Conservation (phyloP, 805 yeast species). For the Clavispora phyllophila region DNA sequence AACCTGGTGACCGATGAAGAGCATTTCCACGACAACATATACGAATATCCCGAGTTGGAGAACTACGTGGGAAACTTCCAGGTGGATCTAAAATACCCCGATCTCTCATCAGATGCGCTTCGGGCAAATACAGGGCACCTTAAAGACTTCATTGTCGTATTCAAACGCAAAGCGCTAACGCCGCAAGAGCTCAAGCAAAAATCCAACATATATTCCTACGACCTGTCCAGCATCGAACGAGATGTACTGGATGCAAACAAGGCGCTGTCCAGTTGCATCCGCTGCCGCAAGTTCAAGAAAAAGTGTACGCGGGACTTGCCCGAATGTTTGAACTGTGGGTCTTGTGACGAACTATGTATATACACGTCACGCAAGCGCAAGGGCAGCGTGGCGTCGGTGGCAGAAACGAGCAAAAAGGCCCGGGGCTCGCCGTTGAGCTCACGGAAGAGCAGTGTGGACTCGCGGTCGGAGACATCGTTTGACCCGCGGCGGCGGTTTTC, state of each 20-base stretch:
- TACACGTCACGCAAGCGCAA: constrained; percentile 20
- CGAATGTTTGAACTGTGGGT: constrained; percentile 25
- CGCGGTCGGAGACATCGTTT: not conserved
- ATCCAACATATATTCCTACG: constrained; percentile 20
- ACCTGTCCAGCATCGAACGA: constrained; percentile 15
- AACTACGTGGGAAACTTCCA: constrained; percentile 21
- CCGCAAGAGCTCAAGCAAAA: constrained; percentile 6
- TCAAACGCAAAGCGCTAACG: constrained; percentile 23
- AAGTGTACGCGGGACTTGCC: constrained; percentile 28
- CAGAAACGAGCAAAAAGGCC: not conserved
- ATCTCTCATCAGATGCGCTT: not conserved
- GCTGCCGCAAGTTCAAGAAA: constrained; percentile 29
- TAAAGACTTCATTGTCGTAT: constrained; percentile 20
- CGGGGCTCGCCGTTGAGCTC: constrained; percentile 1
- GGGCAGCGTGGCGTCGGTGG: not conserved
- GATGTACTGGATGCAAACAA: constrained; percentile 17
- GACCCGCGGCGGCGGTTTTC: not conserved
- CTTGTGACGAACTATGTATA: constrained; percentile 26
- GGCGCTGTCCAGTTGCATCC: constrained; percentile 24
- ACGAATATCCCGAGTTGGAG: constrained; percentile 16
- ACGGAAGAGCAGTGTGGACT: not conserved
- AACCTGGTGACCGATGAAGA: constrained; percentile 2
- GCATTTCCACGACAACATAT: constrained; percentile 8
- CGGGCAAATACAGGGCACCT: constrained; percentile 3
- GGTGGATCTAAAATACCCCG: constrained; percentile 4